Evolutionary conservation across 2,329 filamentous ascomycete species (phyloP).

Genomic region (Rhinocladiella similis): DNA sequence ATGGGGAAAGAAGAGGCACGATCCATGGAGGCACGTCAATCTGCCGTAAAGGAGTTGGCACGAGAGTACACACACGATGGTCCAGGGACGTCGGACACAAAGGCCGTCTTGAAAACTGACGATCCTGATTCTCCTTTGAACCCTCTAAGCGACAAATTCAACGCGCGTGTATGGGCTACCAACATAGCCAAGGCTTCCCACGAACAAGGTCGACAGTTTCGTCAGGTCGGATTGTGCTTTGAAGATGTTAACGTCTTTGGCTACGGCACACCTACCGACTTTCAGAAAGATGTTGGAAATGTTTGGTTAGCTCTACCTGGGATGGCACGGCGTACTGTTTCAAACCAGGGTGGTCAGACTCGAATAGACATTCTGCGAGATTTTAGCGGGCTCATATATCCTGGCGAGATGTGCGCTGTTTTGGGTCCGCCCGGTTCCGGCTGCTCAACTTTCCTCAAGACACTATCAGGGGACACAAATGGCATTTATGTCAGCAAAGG

Average conservation of each 20-base stretch:
- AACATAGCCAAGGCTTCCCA: slow-evolving; percentile 72
- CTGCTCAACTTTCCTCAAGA: slow-evolving; percentile 77
- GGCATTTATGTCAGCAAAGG: slow-evolving; percentile 70
- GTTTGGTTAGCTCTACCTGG: slow-evolving; percentile 2
- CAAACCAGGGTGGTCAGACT: neutral
- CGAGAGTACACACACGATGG: neutral
- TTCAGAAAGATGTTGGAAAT: slow-evolving; percentile 36
- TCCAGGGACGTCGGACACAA: neutral
- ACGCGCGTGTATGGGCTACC: slow-evolving; percentile 13
- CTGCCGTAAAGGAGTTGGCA: neutral
- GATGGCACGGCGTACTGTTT: neutral
- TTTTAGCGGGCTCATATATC: slow-evolving; percentile 20
- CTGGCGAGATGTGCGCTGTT: slow-evolving; percentile 40
- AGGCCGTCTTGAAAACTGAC: neutral
- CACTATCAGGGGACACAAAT: slow-evolving; percentile 77
- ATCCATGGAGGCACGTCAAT: neutral
- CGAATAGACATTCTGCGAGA: slow-evolving; percentile 29
- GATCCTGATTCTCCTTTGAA: slow-evolving; percentile 31
- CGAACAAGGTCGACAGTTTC: slow-evolving; percentile 59
- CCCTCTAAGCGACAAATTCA: slow-evolving; percentile 7
- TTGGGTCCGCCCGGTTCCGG: slow-evolving; percentile 67
- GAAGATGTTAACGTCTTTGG: slow-evolving; percentile 46
- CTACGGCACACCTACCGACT: slow-evolving; percentile 44
- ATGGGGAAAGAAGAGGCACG: neutral
- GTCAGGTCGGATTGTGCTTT: slow-evolving; percentile 31